These are phyloP conservation scores for Nicotiana obtusifolia DNA, from an alignment of 257 asterid species.

Conservation along the genomic window DNA sequence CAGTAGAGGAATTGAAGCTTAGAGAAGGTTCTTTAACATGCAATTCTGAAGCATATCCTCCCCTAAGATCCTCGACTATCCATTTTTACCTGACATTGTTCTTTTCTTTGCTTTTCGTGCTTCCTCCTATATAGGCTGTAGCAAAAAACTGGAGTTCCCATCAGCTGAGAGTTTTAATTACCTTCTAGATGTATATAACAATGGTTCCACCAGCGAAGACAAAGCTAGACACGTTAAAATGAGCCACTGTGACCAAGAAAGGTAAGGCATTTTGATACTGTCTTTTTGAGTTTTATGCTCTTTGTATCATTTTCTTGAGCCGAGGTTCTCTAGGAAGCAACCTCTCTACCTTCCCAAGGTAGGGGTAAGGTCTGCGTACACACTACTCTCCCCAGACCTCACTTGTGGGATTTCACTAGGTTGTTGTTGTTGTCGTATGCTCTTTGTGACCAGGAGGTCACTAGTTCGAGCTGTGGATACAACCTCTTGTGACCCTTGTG, in stretches of 20 bases:
- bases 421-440: no score
- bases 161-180: constrained; percentile 36
- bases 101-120: background rate
- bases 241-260: constrained; percentile 5
- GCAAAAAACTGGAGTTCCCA: constrained; percentile 17
- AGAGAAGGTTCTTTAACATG: constrained; percentile 41
- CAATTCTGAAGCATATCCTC: background rate
- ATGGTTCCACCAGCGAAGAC: constrained; percentile 14
- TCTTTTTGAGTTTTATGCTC: constrained; percentile 12
- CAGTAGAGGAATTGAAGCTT: constrained; percentile 42
- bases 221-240: constrained; percentile 9
- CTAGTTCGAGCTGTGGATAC: no score
- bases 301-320: no score
- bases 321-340: no score
- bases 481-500: no score
- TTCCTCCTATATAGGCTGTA: constrained; percentile 32
- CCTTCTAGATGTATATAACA: constrained; percentile 36
- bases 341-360: no score
- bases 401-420: no score
- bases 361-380: no score
- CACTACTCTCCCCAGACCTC: no score
- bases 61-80: background rate
- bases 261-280: constrained; percentile 16
- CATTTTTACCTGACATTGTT: background rate
- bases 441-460: no score